phyloP scores from a whole-genome alignment of 2,329 filamentous ascomycete genomes.

The Aschersonia sp. region DNA sequence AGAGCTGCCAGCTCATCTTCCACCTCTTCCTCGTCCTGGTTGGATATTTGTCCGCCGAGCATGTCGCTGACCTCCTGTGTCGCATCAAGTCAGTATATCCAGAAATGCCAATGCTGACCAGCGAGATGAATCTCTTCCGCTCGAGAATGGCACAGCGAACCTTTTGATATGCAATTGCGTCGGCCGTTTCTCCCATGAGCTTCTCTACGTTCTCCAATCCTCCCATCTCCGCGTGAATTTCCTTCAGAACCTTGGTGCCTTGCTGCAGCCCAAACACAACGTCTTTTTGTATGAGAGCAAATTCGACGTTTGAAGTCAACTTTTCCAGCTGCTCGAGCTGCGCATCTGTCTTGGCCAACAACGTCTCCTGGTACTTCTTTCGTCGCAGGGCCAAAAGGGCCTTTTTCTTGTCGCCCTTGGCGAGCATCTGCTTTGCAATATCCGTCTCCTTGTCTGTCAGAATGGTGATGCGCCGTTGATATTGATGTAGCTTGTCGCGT shows the following conservation, averaged over 20 bases:
- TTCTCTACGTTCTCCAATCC: conserved; percentile 89
- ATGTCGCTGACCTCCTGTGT: conserved; percentile 79
- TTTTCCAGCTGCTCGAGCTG: conserved; percentile 91
- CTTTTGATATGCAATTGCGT: conserved; percentile 82
- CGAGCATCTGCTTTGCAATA: conserved; percentile 71
- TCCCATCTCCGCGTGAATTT: conserved; percentile 93
- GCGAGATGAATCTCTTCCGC: too few species aligned
- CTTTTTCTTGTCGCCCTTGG: conserved; percentile 61
- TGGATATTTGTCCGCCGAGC: conserved; percentile 75
- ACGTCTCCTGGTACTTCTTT: conserved; percentile 92
- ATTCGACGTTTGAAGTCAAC: conserved; percentile 80
- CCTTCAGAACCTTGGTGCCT: conserved; percentile 74
- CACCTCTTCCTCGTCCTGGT: conserved; percentile 93
- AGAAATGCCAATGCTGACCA: neutral
- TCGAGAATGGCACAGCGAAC: conserved; percentile 27
- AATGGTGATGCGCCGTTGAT: conserved; percentile 77
- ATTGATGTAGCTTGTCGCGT: conserved; percentile 92
- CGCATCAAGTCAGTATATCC: conserved; percentile 2
- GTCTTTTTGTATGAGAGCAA: conserved; percentile 93
- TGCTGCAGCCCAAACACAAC: conserved; percentile 85
- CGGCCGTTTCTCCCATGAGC: conserved; percentile 81
- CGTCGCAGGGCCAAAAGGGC: conserved; percentile 79
- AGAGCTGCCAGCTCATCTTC: conserved; percentile 85
- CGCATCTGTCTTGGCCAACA: conserved; percentile 77
- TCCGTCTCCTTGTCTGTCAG: conserved; percentile 79